These are phyloP conservation scores for Streptanthus diversifolius DNA, from an alignment of 345 rosid genomes.

Conservation along the genomic window DNA sequence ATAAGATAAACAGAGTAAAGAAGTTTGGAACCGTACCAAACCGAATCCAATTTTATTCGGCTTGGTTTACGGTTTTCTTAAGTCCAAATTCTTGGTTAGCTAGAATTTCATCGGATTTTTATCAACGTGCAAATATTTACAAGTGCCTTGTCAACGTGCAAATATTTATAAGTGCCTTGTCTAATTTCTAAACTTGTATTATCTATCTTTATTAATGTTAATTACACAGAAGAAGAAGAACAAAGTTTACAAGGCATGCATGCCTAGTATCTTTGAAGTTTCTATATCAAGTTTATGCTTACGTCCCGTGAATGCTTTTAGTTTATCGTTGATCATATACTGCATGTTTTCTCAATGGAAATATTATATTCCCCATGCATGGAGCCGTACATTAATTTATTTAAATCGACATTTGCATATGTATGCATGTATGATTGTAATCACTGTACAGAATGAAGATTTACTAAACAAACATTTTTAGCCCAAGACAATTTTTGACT, in stretches of 20 bases:
- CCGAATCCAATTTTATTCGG: not conserved
- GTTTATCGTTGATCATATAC: not conserved
- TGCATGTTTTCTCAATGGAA: not conserved
- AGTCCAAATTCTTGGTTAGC: not conserved
- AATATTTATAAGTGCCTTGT: not conserved
- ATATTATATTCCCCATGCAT: not conserved
- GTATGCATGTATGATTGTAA: not conserved
- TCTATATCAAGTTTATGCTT: too few relatives aligned
- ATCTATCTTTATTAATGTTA: not conserved
- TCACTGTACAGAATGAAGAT: not conserved
- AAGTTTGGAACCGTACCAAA: not conserved
- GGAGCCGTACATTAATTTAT: not conserved
- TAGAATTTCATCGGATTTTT: too few relatives aligned
- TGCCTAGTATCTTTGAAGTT: not conserved
- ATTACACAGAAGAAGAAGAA: not conserved
- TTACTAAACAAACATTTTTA: not conserved
- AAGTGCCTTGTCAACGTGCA: not conserved
- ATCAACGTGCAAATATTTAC: not conserved
- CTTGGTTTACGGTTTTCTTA: not conserved
- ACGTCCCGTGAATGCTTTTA: too few relatives aligned
- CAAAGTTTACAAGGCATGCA: not conserved
- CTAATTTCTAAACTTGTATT: not conserved
- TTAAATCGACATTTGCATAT: not conserved
- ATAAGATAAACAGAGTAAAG: not conserved
- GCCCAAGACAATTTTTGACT: conserved; percentile 26